These are phyloP conservation scores for Microdochium trichocladiopsis DNA, from an alignment of 2,329 filamentous ascomycete genomes.

Conservation along the genomic window DNA sequence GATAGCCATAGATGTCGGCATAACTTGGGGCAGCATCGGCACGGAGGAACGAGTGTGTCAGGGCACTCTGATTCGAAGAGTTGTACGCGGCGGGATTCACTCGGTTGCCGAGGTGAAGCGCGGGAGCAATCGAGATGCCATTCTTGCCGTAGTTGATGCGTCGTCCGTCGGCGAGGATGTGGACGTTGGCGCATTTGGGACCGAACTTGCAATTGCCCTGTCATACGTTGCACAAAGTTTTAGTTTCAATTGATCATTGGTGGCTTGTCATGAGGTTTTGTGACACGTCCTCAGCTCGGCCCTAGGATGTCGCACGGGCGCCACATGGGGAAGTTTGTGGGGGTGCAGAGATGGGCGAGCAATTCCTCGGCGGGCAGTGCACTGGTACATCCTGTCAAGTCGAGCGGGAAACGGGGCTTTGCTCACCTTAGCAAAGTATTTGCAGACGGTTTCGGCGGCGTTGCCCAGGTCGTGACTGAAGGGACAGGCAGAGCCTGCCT, in stretches of 20 bases:
- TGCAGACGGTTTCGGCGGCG: slow-evolving; percentile 85
- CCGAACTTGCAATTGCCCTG: slow-evolving; percentile 99
- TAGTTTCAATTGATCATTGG: not conserved
- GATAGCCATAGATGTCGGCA: slow-evolving; percentile 32
- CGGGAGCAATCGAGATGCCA: slow-evolving; percentile 56
- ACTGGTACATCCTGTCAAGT: no score
- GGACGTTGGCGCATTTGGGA: slow-evolving; percentile 92
- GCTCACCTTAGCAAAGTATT: slow-evolving; percentile 94
- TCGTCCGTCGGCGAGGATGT: slow-evolving; percentile 88
- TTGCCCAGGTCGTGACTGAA: slow-evolving; percentile 90
- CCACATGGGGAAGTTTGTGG: no score
- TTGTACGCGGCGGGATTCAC: slow-evolving; percentile 58
- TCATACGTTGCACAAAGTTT: slow-evolving; percentile 2
- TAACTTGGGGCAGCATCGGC: slow-evolving; percentile 43
- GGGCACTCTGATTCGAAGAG: slow-evolving; percentile 54
- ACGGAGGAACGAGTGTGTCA: slow-evolving; percentile 69
- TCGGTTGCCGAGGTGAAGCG: slow-evolving; percentile 57
- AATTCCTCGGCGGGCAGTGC: no score
- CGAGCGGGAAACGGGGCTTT: not conserved
- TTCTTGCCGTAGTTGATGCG: slow-evolving; percentile 76
- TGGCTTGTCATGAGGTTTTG: not conserved
- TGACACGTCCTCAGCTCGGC: no score
- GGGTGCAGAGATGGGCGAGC: no score
- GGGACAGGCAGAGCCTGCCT: slow-evolving; percentile 91
- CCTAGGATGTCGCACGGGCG: no score